A percentile compares a stretch with the other conserved stretches of the same genome.
Evolutionary conservation across 305 asterid species (phyloP).

Genomic region (Solanum chacoense): DNA sequence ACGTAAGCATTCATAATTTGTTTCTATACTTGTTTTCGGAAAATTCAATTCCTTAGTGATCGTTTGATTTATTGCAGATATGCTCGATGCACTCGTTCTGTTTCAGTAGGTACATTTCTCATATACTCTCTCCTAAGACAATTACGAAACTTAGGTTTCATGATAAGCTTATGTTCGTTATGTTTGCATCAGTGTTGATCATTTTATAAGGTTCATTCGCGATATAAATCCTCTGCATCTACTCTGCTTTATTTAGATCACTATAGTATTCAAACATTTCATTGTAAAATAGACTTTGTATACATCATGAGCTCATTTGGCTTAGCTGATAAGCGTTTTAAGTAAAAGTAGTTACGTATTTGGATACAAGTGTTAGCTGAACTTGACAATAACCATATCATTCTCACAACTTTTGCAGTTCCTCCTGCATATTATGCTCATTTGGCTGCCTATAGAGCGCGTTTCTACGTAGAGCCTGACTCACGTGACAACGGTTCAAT

Average conservation of each 20-base stretch:
- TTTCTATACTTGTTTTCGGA: not conserved
- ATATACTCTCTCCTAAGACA: not conserved
- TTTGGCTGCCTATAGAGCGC: constrained; percentile 34
- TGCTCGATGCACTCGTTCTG: constrained; percentile 42
- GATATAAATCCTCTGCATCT: not conserved
- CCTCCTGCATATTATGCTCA: constrained; percentile 50
- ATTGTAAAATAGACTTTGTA: not conserved
- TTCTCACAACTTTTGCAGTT: constrained; percentile 14
- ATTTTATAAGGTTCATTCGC: not conserved
- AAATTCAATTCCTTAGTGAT: not conserved
- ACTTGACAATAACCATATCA: not conserved
- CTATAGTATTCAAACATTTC: not conserved
- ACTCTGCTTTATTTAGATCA: not conserved
- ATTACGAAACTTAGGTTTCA: not conserved
- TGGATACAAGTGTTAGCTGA: not conserved
- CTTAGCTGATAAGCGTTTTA: not conserved
- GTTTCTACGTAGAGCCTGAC: constrained; percentile 30
- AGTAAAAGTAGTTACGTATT: not conserved
- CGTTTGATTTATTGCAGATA: constrained; percentile 12
- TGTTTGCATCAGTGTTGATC: not conserved
- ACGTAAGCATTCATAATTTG: constrained; percentile 13
- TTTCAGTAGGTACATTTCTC: constrained; percentile 26
- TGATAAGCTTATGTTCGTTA: not conserved
- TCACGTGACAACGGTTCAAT: constrained; percentile 15
- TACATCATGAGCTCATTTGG: not conserved